Percentiles rank a stretch among this genome's conserved stretches.
Conservation (phyloP, 2,329 filamentous ascomycete genomes). For the Thielaviopsis euricoi region DNA sequence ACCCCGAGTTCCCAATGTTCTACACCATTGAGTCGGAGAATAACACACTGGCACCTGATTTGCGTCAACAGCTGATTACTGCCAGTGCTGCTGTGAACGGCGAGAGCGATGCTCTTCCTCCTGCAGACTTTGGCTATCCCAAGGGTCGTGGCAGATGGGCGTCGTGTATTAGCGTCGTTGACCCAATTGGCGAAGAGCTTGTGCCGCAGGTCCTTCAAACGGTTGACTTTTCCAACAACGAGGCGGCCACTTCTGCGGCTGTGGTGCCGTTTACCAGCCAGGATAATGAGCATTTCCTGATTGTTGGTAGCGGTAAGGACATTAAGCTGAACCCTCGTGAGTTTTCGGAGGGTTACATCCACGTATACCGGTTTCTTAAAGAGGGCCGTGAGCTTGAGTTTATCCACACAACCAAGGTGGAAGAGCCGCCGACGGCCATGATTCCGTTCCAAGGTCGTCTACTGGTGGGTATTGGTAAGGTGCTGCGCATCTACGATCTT, state of each 20-base stretch:
- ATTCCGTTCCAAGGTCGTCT: conserved; percentile 85
- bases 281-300: conserved; percentile 76
- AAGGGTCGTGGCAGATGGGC: conserved; percentile 77
- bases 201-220: conserved; percentile 56
- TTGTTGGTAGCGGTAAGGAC: conserved; percentile 88
- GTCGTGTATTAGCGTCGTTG: conserved; percentile 84
- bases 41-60: conserved; percentile 70
- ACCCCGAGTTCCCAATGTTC: conserved; percentile 76
- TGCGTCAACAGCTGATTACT: conserved; percentile 55
- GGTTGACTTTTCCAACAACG: conserved; percentile 73
- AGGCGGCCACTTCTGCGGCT: conserved; percentile 75
- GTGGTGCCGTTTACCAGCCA: conserved; percentile 77
- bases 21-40: conserved; percentile 92
- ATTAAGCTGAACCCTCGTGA: conserved; percentile 63
- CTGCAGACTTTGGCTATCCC: conserved; percentile 79
- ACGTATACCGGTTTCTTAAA: conserved; percentile 80
- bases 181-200: conserved; percentile 33
- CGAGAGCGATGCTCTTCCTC: conserved; percentile 51
- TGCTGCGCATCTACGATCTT: conserved; percentile 77
- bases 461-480: conserved; percentile 67
- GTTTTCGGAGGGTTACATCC: conserved; percentile 66
- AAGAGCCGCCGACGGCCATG: conserved; percentile 77
- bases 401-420: conserved; percentile 88
- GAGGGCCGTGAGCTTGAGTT: conserved; percentile 82
- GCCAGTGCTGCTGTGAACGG: conserved; percentile 57